Conservation (phyloP, 192 early-diverging fungal genomes). For the Podila horticola region DNA sequence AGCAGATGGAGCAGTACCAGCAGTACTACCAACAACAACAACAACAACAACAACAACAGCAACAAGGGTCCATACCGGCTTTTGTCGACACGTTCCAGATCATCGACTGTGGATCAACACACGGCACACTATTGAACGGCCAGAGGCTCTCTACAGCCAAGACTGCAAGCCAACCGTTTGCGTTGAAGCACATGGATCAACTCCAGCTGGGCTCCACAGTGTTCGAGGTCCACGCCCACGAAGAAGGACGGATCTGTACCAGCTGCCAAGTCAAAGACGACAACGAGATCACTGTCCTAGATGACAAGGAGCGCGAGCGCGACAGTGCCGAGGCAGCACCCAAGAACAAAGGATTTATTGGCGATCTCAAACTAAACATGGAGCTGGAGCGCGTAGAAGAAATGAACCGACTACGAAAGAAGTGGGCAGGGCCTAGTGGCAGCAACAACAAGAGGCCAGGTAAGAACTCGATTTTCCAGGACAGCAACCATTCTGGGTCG, state of each 20-base stretch:
- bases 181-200: slow-evolving; percentile 65
- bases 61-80: background rate
- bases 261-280: slow-evolving; percentile 63
- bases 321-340: background rate
- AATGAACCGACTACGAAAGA: slow-evolving; percentile 44
- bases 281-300: slow-evolving; percentile 62
- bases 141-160: slow-evolving; percentile 72
- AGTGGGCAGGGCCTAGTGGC: slow-evolving; percentile 47
- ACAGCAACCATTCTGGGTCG: background rate
- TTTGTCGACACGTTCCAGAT: slow-evolving; percentile 57
- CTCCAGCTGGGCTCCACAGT: slow-evolving; percentile 67
- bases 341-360: background rate
- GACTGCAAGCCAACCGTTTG: slow-evolving; percentile 65
- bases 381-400: slow-evolving; percentile 44
- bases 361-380: slow-evolving; percentile 12
- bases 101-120: slow-evolving; percentile 75
- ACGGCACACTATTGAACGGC: slow-evolving; percentile 81
- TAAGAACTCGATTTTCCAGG: background rate
- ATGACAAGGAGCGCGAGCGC: slow-evolving; percentile 25
- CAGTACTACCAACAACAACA: slow-evolving; percentile 19
- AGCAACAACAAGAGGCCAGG: background rate
- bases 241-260: slow-evolving; percentile 66
- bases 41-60: slow-evolving; percentile 14
- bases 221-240: slow-evolving; percentile 73
- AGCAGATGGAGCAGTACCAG: slow-evolving; percentile 25